Percentiles rank a stretch among this genome's conserved stretches.
These are phyloP conservation scores for Viola odorata DNA, from an alignment of 345 rosid species.

Conservation along the genomic window DNA sequence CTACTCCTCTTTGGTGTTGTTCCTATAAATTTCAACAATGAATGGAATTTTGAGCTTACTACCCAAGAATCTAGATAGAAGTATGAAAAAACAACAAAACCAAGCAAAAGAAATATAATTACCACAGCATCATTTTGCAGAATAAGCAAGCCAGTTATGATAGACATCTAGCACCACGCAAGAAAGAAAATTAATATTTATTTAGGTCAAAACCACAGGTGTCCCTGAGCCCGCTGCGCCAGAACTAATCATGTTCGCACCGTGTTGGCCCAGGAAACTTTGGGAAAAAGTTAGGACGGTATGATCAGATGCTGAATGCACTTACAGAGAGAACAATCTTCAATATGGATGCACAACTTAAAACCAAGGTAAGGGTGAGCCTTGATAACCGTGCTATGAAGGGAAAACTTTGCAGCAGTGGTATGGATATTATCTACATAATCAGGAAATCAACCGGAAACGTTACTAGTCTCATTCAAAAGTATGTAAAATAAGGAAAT, in stretches of 20 bases:
- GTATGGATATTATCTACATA: constrained; percentile 50
- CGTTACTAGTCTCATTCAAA: constrained; percentile 1
- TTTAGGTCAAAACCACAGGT: too few species aligned
- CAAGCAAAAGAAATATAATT: constrained; percentile 10
- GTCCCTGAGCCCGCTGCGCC: too few species aligned
- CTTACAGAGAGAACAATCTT: constrained; percentile 68
- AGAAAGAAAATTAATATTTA: too few species aligned
- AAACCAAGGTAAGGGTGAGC: constrained; percentile 36
- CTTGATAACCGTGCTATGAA: constrained; percentile 65
- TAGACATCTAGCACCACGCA: constrained; percentile 38
- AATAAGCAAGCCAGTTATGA: constrained; percentile 49
- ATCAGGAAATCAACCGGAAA: constrained; percentile 4
- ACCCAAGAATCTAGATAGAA: background rate
- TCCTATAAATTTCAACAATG: constrained; percentile 30
- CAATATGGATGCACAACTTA: constrained; percentile 56
- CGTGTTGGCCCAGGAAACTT: too few species aligned
- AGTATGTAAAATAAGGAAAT: background rate
- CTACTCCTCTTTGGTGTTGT: constrained; percentile 53
- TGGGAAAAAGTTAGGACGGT: too few species aligned
- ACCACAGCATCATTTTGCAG: constrained; percentile 65
- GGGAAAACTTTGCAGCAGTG: constrained; percentile 57
- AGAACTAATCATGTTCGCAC: too few species aligned
- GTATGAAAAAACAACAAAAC: background rate
- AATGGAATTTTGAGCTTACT: background rate
- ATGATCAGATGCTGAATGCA: too few species aligned